Evolutionary conservation across 2,329 filamentous ascomycete genomes (phyloP), one percentile per base, ranked within the genome.

Genomic region (Colletotrichum endophyticum): DNA sequence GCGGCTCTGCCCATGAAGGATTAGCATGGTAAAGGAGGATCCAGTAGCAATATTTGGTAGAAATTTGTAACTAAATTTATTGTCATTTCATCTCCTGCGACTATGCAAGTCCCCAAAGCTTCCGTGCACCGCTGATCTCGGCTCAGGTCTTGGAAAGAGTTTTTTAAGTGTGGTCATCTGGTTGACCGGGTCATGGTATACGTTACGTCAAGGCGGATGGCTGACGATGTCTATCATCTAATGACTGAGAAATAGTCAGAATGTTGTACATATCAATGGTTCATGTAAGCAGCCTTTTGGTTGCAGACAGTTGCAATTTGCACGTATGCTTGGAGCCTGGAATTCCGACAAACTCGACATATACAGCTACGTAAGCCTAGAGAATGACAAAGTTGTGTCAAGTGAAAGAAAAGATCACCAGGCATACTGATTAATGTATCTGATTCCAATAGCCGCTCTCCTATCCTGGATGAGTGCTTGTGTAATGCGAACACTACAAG

Each of bases 161-260:
- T 36, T 36, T 36, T 15, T 36, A 16, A 36, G 3, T 36, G 0
- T 8, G 34, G 13, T 36, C 34, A 36, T 36, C 34, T 8, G 34
- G 34, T 36, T 36, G 6, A 36, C 34, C 34, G 15, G 34, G 15
- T 56, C 49, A 8, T 56, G 19, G 22, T 15, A 15, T 15, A 56
- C 0, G n/a, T 56, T 22, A 3, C 12, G n/a, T 56, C 11, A 56
- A 56, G n/a, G n/a, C 49, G 49, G 9, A 2, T 16, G 3, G 9
- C 22, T 57, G 12, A 27, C 53, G n/a, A 5, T 8, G 22, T 8
- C 11, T 16, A 16, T 8, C 15, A 13, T 6, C 53, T 57, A 16
- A 27, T 3, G 1, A 27, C 0, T 9, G 22, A 36, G 53, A 9
- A 57, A 25, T 0, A 0, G n/a, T 6, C 22, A 16, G 25, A 12